phyloP scores from a whole-genome alignment of 495 filamentous ascomycete species.

The Pseudomonodictys pantanalensis region DNA sequence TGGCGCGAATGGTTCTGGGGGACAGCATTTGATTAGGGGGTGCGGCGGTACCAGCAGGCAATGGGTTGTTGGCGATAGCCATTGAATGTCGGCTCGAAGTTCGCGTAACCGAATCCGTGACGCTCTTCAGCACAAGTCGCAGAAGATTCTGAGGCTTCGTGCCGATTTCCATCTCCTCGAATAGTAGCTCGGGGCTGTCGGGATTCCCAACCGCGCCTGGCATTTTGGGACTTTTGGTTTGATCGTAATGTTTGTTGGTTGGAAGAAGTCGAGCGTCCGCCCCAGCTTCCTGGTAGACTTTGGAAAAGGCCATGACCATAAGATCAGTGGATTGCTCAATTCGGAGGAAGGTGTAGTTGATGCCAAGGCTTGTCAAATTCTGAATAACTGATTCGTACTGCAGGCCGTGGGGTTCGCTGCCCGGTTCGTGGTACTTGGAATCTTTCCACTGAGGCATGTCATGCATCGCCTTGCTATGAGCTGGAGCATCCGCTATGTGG shows the following conservation, averaged over 20 bases:
- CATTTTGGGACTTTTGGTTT: background rate
- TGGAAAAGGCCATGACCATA: slow-evolving; percentile 38
- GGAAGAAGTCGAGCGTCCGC: slow-evolving; percentile 21
- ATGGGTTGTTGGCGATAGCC: too few species aligned
- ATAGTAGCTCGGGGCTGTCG: slow-evolving; percentile 20
- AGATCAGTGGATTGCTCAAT: slow-evolving; percentile 36
- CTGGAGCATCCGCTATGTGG: slow-evolving; percentile 43
- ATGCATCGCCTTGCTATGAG: slow-evolving; percentile 38
- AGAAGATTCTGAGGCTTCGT: slow-evolving; percentile 34
- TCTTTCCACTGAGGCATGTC: slow-evolving; percentile 9
- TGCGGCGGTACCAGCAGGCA: too few species aligned
- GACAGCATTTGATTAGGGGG: too few species aligned
- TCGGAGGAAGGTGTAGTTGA: slow-evolving; percentile 43
- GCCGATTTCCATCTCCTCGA: slow-evolving; percentile 40
- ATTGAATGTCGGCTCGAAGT: slow-evolving; percentile 31
- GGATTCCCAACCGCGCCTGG: background rate
- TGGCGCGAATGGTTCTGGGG: too few species aligned
- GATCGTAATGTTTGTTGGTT: slow-evolving; percentile 32
- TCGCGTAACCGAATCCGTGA: slow-evolving; percentile 40
- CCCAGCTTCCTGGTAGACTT: slow-evolving; percentile 30
- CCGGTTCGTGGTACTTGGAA: slow-evolving; percentile 32
- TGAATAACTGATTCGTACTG: slow-evolving; percentile 35
- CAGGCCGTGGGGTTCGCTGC: slow-evolving; percentile 40
- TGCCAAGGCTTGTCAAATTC: slow-evolving; percentile 34
- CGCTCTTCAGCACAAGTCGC: slow-evolving; percentile 38